Base-by-base conservation (phyloP, 2,329 filamentous ascomycete species). In the Didymella keratinophila region DNA sequence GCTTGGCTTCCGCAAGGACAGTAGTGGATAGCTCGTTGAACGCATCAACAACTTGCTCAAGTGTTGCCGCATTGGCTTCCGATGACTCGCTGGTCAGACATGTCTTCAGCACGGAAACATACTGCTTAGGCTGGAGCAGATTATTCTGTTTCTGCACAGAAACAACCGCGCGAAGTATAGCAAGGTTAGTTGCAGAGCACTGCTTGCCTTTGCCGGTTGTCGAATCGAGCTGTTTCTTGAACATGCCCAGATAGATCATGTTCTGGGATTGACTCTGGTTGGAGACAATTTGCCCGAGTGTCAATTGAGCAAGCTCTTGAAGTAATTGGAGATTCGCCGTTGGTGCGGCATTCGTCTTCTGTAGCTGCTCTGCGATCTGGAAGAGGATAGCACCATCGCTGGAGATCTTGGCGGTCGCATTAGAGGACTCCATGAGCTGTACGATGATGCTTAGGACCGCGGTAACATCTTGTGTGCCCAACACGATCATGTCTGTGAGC, bases 181-280 rank as follows among this genome's bases (percentile, higher is more conserved):
- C 67, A 1, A 76, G 56, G 32, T 54, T 63, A 2, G 67, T 59
- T 12, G 67, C 50, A 11, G 64, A 71, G 45, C 68, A 70, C 45
- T 65, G 65, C 7, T 60, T 56, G 5, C 61, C 51, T 20, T 69
- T 70, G 41, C 71, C 69, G 18, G 58, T 52, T 0, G 64, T 47
- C 4, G 60, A 61, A 16, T 61, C 53, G 9, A 75, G 56, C 46
- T 67, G 70, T 8, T 54, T 60, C 9, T 63, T 59, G 50, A 69
- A 74, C 14, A 60, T 64, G n/a, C 68, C 69, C 9, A 76, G 64
- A 43, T 71, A 76, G 3, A 61, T 60, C 41, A 71, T 68, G 52
- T 73, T 76, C 47, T 73, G 72, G 14, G 68, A 39, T 52, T 77
- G 75, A 30, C 65, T 66, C 48, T 76, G 73, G 12, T 76, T 76